Evolutionary conservation across 345 rosid species (phyloP).

Genomic region (Heritiera littoralis): DNA sequence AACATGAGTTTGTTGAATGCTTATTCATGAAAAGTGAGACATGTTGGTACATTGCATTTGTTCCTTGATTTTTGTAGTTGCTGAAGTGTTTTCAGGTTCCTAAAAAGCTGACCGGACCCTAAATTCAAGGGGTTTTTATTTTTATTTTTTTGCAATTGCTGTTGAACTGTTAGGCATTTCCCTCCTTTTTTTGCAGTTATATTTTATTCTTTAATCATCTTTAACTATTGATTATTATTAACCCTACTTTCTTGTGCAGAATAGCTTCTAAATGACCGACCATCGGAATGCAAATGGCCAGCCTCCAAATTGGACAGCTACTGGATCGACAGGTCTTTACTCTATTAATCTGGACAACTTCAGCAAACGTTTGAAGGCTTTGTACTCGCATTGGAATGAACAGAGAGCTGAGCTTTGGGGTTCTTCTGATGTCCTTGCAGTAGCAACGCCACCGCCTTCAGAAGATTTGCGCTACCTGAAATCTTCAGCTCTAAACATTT

Average conservation of each 20-base stretch:
- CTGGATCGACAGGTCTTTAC: constrained; percentile 49
- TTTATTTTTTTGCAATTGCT: background rate
- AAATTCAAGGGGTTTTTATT: background rate
- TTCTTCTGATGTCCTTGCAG: constrained; percentile 58
- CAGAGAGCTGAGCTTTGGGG: constrained; percentile 67
- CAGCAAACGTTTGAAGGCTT: constrained; percentile 53
- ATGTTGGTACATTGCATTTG: background rate
- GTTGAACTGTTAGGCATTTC: constrained; percentile 5
- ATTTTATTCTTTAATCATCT: background rate
- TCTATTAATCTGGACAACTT: constrained; percentile 59
- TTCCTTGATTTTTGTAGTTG: background rate
- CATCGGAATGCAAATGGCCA: constrained; percentile 54
- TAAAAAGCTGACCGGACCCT: background rate
- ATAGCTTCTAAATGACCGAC: constrained; percentile 54
- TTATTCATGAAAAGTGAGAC: background rate
- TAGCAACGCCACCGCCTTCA: constrained; percentile 84
- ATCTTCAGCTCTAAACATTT: constrained; percentile 82
- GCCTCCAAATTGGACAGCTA: constrained; percentile 42
- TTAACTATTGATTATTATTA: background rate
- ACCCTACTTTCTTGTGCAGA: background rate
- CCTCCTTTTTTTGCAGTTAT: background rate
- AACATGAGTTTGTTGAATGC: background rate
- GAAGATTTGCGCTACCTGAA: constrained; percentile 84
- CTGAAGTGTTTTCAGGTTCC: background rate
- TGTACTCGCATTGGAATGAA: constrained; percentile 69